Evolutionary conservation across 2,329 filamentous ascomycete species (phyloP), one percentile per base, ranked within the genome.

Genomic region (Cladosporium colombiae): DNA sequence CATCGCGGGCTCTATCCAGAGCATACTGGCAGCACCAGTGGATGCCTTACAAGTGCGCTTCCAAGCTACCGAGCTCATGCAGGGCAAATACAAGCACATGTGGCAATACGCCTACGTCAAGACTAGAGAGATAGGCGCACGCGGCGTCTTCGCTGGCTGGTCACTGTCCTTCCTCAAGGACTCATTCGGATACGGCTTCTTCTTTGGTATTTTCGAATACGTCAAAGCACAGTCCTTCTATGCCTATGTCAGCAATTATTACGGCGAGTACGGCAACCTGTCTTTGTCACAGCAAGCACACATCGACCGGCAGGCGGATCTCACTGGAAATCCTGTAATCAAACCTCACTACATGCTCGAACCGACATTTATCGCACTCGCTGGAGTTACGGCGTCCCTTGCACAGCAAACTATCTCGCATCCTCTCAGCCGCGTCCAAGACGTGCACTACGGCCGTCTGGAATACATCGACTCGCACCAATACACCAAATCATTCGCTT

Each of bases 21-120:
- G 88, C 67, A 73, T 92, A 18, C 76, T 92, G 11, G 91, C 90
- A 0, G 91, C 90, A 0, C 91, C 91, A 0, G 81, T 93, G 7
- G 91, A 93, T 70, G 91, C 91, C 0, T 85, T 93, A 2, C 89
- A 92, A 72, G 88, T 89, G 5, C 84, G 90, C 10, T 92, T 91
- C 76, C 88, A 91, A 71, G 84, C 85, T 35, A 80, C 80, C 65
- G 86, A 88, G 67, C 83, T 87, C 69, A 78, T 86, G n/a, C 79
- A 84, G 57, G 84, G 85, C 16, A 83, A 83, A 65, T 86, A 88
- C 75, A 84, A 83, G 69, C 91, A 85, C 74, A 90, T 92, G 86
- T 93, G 90, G 90, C 80, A 84, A 18, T 93, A 92, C 72, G 86
- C 87, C 44, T 82, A 81, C 11, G 84, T 86, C 65, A 89, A 89